Percentiles rank a stretch among this genome's conserved stretches.
Conservation (phyloP, 371 early-diverging fungal genomes). For the Batkoa obscura region DNA sequence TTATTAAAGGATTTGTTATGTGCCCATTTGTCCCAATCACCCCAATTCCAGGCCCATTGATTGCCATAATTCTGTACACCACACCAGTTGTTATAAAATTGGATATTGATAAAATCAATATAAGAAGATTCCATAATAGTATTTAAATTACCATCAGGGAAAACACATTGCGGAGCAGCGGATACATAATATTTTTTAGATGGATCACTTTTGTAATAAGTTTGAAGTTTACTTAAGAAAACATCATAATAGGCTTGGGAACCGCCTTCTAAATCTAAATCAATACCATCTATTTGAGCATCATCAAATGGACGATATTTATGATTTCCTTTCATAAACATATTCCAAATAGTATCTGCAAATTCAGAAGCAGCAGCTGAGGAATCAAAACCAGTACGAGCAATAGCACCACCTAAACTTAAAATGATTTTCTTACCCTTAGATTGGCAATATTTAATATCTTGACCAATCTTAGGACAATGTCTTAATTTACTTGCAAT, state of each 20-base stretch:
- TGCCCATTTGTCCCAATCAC: slow-evolving; percentile 35
- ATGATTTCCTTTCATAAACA: slow-evolving; percentile 29
- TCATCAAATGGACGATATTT: slow-evolving; percentile 34
- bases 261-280: slow-evolving; percentile 52
- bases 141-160: slow-evolving; percentile 19
- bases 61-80: slow-evolving; percentile 16
- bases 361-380: slow-evolving; percentile 25
- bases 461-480: slow-evolving; percentile 34
- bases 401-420: slow-evolving; percentile 49
- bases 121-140: slow-evolving; percentile 10
- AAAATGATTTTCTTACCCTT: slow-evolving; percentile 37
- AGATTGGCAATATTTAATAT: slow-evolving; percentile 39
- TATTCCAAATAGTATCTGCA: slow-evolving; percentile 38
- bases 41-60: slow-evolving; percentile 26
- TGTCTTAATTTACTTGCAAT: slow-evolving; percentile 23
- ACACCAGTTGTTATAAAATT: slow-evolving; percentile 57
- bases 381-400: slow-evolving; percentile 26
- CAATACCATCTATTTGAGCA: slow-evolving; percentile 40
- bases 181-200: slow-evolving; percentile 31
- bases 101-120: slow-evolving; percentile 31
- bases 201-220: slow-evolving; percentile 10
- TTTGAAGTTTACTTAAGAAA: slow-evolving; percentile 24
- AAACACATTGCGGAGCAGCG: slow-evolving; percentile 57
- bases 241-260: slow-evolving; percentile 20
- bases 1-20: slow-evolving; percentile 26